Evolutionary conservation across 306 rosid species (phyloP).

Genomic region (Comarum palustre): DNA sequence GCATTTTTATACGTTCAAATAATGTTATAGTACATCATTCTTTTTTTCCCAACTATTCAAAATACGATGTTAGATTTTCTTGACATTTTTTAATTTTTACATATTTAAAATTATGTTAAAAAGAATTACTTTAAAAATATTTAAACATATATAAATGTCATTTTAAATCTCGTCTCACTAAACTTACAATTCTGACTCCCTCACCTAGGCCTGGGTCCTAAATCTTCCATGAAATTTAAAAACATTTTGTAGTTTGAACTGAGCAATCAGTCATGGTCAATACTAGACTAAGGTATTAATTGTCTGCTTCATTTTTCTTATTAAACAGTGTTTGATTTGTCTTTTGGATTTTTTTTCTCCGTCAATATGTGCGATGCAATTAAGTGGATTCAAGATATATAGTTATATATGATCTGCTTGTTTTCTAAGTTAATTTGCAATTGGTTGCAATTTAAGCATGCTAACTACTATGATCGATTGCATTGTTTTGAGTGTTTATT

Average conservation of each 20-base stretch:
- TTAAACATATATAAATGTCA: too few species aligned
- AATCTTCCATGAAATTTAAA: neutral
- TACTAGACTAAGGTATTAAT: neutral
- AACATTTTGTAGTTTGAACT: slow-evolving; percentile 4
- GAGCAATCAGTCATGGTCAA: neutral
- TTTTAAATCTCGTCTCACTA: too few species aligned
- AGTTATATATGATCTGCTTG: neutral
- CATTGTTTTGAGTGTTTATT: neutral
- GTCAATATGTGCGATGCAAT: neutral
- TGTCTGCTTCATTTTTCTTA: neutral
- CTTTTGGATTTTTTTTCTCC: neutral
- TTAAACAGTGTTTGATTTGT: neutral
- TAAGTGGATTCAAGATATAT: neutral
- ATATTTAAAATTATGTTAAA: too few species aligned
- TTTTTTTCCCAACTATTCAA: too few species aligned
- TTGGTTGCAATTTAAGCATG: neutral
- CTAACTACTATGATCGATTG: neutral
- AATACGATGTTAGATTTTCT: too few species aligned
- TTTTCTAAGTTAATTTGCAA: neutral
- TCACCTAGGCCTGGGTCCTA: too few species aligned
- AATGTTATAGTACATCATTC: too few species aligned
- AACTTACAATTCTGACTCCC: too few species aligned
- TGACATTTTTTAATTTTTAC: too few species aligned
- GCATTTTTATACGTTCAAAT: too few species aligned
- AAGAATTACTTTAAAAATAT: too few species aligned